phyloP scores from a whole-genome alignment of 805 yeast genomes.

The Ogataea haglerorum region DNA sequence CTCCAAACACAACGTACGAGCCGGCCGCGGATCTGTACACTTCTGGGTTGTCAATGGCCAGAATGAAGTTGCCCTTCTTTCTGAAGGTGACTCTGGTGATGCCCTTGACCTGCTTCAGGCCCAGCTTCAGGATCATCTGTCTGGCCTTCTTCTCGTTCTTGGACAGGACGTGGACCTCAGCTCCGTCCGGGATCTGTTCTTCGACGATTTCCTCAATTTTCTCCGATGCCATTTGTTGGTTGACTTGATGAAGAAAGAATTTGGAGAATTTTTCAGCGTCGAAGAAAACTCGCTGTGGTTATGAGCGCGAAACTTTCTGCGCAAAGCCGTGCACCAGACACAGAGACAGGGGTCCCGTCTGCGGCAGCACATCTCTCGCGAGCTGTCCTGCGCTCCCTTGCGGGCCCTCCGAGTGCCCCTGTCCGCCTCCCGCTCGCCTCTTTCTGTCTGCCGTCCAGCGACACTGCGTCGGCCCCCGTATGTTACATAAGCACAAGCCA shows the following conservation, averaged over 20 bases:
- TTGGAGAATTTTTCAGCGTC: slow-evolving; percentile 14
- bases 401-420: no score
- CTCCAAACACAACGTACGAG: slow-evolving; percentile 95
- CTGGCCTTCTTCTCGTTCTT: slow-evolving; percentile 96
- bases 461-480: not conserved
- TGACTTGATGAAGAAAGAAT: not conserved
- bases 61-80: slow-evolving; percentile 85
- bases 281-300: slow-evolving; percentile 9
- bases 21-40: slow-evolving; percentile 93
- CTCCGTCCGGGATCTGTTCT: slow-evolving; percentile 70
- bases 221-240: slow-evolving; percentile 16
- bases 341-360: no score
- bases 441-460: no score
- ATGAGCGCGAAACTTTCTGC: slow-evolving; percentile 5
- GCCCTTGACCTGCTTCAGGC: slow-evolving; percentile 86
- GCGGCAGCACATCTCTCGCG: no score
- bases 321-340: no score
- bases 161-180: slow-evolving; percentile 75
- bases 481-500: not conserved
- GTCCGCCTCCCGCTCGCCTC: no score
- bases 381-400: no score
- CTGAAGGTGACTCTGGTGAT: slow-evolving; percentile 94
- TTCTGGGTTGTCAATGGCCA: slow-evolving; percentile 91
- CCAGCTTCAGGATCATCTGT: slow-evolving; percentile 81
- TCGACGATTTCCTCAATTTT: slow-evolving; percentile 34